Percentiles rank a stretch among this genome's conserved stretches.
phyloP scores from a whole-genome alignment of 306 rosid genomes.

The Glycine latifolia region DNA sequence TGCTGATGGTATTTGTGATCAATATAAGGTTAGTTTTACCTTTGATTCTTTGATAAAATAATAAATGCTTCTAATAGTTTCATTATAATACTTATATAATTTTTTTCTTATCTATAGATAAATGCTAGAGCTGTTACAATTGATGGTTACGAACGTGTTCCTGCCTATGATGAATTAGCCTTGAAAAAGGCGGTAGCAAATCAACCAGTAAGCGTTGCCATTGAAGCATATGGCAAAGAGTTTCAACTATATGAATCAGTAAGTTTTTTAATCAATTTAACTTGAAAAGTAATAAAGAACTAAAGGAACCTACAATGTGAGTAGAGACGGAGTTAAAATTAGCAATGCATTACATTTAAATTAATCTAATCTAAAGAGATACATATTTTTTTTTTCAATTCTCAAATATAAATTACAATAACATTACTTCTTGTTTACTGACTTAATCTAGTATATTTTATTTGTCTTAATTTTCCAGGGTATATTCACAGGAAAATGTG shows the following conservation, averaged over 20 bases:
- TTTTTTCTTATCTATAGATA: constrained; percentile 57
- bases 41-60: not conserved
- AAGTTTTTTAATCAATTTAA: constrained; percentile 41
- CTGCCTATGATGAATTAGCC: constrained; percentile 64
- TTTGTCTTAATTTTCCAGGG: constrained; percentile 58
- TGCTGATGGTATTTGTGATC: constrained; percentile 66
- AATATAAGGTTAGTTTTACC: constrained; percentile 57
- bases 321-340: not conserved
- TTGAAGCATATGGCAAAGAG: constrained; percentile 84
- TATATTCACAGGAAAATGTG: constrained; percentile 78
- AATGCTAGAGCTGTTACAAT: constrained; percentile 76
- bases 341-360: not conserved
- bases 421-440: not conserved
- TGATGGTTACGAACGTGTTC: constrained; percentile 75
- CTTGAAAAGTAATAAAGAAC: not conserved
- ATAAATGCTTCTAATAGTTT: not conserved
- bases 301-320: not conserved
- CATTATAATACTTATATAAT: not conserved
- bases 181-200: constrained; percentile 75
- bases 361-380: not conserved
- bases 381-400: not conserved
- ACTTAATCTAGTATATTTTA: not conserved
- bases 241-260: constrained; percentile 85
- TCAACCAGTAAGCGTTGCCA: constrained; percentile 85
- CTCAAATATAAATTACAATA: not conserved